Percentiles rank a stretch among this genome's conserved stretches.
Evolutionary conservation across 2,329 filamentous ascomycete genomes (phyloP).

Genomic region (Juglanconis sp.): DNA sequence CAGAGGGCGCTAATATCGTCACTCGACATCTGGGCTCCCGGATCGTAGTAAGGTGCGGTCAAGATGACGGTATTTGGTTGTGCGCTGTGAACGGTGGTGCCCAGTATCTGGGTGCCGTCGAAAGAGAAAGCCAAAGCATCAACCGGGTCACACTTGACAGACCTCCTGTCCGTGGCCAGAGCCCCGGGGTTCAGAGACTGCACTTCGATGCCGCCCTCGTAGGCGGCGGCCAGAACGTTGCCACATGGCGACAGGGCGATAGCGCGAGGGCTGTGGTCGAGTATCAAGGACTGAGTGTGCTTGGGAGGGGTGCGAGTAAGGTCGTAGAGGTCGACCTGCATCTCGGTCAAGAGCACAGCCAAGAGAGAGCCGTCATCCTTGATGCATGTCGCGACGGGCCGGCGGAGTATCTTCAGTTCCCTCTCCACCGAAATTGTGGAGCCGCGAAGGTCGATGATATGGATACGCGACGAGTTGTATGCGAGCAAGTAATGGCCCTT

Average conservation of each 20-base stretch:
- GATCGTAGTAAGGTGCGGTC: conserved; percentile 76
- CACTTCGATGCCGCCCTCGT: conserved; percentile 86
- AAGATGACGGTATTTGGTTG: conserved; percentile 71
- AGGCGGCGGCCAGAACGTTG: conserved; percentile 78
- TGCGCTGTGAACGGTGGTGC: conserved; percentile 64
- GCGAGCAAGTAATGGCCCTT: conserved; percentile 72
- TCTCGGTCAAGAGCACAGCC: conserved; percentile 76
- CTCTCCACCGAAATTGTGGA: conserved; percentile 62
- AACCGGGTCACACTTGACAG: conserved; percentile 75
- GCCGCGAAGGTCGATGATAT: conserved; percentile 67
- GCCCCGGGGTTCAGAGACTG: conserved; percentile 67
- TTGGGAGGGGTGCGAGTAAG: conserved; percentile 62
- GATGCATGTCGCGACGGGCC: conserved; percentile 74
- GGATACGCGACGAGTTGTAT: conserved; percentile 81
- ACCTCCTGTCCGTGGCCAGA: conserved; percentile 63
- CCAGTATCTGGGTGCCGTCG: conserved; percentile 74
- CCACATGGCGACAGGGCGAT: conserved; percentile 80
- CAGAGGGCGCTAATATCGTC: conserved; percentile 72
- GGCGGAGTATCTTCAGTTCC: conserved; percentile 75
- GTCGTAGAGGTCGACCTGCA: conserved; percentile 84
- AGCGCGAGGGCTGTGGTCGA: conserved; percentile 75
- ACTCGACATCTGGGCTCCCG: conserved; percentile 61
- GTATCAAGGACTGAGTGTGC: conserved; percentile 68
- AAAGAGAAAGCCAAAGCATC: conserved; percentile 73
- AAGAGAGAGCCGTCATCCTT: conserved; percentile 73